Base-by-base conservation (phyloP, 768 basidiomycete genomes). In the Trametes punicea region DNA sequence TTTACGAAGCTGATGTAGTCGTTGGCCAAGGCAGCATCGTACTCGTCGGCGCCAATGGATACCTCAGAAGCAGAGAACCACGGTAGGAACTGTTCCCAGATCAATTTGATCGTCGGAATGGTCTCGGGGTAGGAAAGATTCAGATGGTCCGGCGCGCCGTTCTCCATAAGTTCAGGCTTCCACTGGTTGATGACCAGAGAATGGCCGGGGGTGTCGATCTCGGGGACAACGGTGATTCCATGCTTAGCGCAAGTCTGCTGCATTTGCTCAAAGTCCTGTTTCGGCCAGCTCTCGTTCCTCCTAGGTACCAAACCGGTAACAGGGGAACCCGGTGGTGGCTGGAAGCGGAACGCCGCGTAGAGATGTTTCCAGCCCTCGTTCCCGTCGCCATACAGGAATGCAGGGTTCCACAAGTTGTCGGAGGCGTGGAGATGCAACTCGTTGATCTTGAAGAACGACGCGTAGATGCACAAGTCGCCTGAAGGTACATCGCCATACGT, bases 41-140 rank as follows among this genome's bases (percentile, higher is more conserved):
- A 78, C 66, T 79, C 76, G 56, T 78, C 77, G 23, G 76, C 76
- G 36, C 78, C 77, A 40, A 79, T 77, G 10, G 76, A 77, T 20
- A 79, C 74, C 55, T 79, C 65, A n/a, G 75, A 71, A 2, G 63
- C 48, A 13, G 61, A 51, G 56, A 66, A 66, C 63, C 18, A 72
- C 58, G 58, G 74, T 23, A 76, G 67, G 50, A 76, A 69, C 48
- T 75, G 71, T 6, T 71, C 63, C 78, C 76, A 78, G 34, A 79
- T 71, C 6, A 70, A 67, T 55, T 77, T 72, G 50, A 79, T 67
- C 0, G 73, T 74, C 7, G 75, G 75, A 38, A 76, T 71, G 1
- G 76, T 77, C 18, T 74, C 76, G 2, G 76, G 76, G 57, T 73
- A 64, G 15, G 72, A 73, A 38, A 77, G 67, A 51, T 79, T 75